These are phyloP conservation scores for Tuber aestivum DNA, from an alignment of 495 filamentous ascomycete species.

Conservation along the genomic window DNA sequence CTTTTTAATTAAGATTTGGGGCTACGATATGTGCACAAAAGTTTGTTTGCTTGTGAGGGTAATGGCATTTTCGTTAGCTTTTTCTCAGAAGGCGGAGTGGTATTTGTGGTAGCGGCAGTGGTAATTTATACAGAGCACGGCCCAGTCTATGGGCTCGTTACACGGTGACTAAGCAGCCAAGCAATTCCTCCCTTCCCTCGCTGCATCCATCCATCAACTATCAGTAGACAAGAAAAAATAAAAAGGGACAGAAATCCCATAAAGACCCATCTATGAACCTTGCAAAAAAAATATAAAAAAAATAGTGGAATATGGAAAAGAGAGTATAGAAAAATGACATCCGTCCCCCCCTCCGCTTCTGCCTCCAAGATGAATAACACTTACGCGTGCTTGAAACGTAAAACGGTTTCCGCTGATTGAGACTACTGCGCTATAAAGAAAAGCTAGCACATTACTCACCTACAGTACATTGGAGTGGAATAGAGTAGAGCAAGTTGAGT, in stretches of 20 bases:
- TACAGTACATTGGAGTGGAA: background rate
- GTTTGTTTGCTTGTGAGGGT: background rate
- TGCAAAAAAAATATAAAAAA: background rate
- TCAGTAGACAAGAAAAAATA: background rate
- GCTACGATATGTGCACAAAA: background rate
- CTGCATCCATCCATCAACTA: background rate
- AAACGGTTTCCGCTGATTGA: background rate
- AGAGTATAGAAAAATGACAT: slow-evolving; percentile 1
- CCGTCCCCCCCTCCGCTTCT: background rate
- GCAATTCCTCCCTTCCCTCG: background rate
- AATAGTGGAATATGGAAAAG: background rate
- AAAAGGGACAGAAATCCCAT: background rate
- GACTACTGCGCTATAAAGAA: background rate
- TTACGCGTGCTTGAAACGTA: background rate
- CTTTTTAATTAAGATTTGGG: slow-evolving; percentile 15
- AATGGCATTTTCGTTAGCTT: background rate
- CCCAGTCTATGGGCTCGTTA: background rate
- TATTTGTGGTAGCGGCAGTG: background rate
- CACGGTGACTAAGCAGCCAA: background rate
- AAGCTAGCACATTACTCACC: background rate
- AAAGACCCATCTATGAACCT: slow-evolving; percentile 4
- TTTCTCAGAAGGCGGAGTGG: background rate
- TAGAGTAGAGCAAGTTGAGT: background rate
- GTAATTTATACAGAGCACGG: background rate
- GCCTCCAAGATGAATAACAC: background rate